Percentiles rank a stretch among this genome's conserved stretches.
phyloP scores from a whole-genome alignment of 805 yeast species.

The Hemisphaericaspora nanyangensis region DNA sequence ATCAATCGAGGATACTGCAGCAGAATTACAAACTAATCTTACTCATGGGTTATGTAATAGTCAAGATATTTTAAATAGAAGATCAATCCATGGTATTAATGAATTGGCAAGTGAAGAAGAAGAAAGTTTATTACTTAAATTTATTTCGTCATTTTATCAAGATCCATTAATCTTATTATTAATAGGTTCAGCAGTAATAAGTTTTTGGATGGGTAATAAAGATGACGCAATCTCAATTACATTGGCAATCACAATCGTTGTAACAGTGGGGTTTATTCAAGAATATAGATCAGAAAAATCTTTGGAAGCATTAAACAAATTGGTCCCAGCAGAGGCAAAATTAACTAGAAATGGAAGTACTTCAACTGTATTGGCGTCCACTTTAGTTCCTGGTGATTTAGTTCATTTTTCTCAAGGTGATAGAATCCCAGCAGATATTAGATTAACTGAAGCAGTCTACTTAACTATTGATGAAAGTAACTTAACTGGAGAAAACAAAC shows the following conservation, averaged over 20 bases:
- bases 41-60: conserved; percentile 58
- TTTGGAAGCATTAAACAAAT: conserved; percentile 82
- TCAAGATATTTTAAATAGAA: conserved; percentile 70
- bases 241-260: conserved; percentile 87
- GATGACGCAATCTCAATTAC: conserved; percentile 96
- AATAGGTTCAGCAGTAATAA: conserved; percentile 83
- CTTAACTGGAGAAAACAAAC: conserved; percentile 91
- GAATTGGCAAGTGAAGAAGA: conserved; percentile 76
- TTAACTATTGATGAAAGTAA: conserved; percentile 88
- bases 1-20: conserved; percentile 62
- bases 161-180: conserved; percentile 87
- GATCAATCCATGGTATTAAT: conserved; percentile 75
- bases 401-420: conserved; percentile 91
- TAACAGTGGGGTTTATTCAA: conserved; percentile 95
- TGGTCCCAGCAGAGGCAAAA: conserved; percentile 97
- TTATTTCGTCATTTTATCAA: conserved; percentile 75
- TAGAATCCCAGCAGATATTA: conserved; percentile 91
- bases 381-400: conserved; percentile 93
- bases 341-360: conserved; percentile 77
- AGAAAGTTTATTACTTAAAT: conserved; percentile 68
- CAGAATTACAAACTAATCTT: conserved; percentile 59
- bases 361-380: conserved; percentile 78
- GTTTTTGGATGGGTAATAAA: conserved; percentile 90
- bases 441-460: conserved; percentile 75
- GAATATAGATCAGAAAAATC: conserved; percentile 95